Evolutionary conservation across 2,329 filamentous ascomycete genomes (phyloP).

Genomic region (Verticillium albo-atrum): DNA sequence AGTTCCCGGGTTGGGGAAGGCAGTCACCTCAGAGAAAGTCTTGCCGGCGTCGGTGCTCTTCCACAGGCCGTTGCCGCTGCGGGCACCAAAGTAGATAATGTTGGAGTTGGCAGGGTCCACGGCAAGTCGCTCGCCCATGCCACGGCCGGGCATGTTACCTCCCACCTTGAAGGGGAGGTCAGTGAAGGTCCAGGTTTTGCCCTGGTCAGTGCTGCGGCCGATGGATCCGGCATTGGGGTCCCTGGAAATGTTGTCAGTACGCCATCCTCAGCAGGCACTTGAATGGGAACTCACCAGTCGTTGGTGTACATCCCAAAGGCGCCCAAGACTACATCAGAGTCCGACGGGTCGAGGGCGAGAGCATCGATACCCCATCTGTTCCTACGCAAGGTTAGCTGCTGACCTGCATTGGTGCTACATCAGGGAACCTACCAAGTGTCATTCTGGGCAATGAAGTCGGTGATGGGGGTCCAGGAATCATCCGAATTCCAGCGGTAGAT

Average conservation of each 20-base stretch:
- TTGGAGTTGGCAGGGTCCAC: constrained; percentile 54
- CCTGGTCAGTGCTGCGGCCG: constrained; percentile 48
- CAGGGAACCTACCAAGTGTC: constrained; percentile 33
- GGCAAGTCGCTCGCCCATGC: constrained; percentile 53
- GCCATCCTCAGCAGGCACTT: no score
- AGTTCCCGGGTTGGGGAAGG: constrained; percentile 46
- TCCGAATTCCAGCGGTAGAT: constrained; percentile 51
- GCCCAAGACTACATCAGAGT: constrained; percentile 46
- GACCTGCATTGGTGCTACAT: no score
- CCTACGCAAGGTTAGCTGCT: constrained; percentile 22
- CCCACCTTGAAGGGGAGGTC: constrained; percentile 55
- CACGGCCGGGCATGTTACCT: constrained; percentile 58
- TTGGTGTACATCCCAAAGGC: constrained; percentile 56
- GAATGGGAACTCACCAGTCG: constrained; percentile 32
- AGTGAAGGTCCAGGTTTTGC: constrained; percentile 45
- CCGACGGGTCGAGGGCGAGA: constrained; percentile 49
- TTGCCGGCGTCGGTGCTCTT: constrained; percentile 51
- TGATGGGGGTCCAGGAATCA: constrained; percentile 50
- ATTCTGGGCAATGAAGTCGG: constrained; percentile 39
- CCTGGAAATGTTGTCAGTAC: constrained; percentile 13
- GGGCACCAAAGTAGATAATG: constrained; percentile 54
- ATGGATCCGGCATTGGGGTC: constrained; percentile 54
- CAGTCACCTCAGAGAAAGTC: constrained; percentile 46
- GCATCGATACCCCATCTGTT: constrained; percentile 54
- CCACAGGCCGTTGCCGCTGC: constrained; percentile 55